phyloP scores from a whole-genome alignment of 2,329 filamentous ascomycete genomes.

The Aspergillaceae sp. region DNA sequence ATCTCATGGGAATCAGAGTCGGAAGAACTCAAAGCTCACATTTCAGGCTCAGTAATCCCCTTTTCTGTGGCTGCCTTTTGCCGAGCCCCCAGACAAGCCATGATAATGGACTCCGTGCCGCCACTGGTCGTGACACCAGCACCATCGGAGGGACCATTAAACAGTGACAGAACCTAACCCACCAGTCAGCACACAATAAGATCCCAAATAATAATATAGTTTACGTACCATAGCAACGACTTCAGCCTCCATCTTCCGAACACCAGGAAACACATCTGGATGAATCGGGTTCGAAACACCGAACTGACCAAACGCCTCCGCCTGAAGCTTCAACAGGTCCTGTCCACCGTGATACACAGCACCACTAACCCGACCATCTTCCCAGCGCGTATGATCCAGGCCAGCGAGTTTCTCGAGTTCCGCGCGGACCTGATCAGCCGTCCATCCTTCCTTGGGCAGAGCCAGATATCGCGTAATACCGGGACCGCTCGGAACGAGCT shows the following conservation, averaged over 20 bases:
- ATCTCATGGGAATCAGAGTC: not conserved
- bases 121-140: conserved; percentile 87
- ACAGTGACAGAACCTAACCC: conserved; percentile 60
- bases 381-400: conserved; percentile 94
- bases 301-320: conserved; percentile 87
- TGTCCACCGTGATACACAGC: conserved; percentile 94
- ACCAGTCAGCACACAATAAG: no score
- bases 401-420: conserved; percentile 71
- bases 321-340: conserved; percentile 72
- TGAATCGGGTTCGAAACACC: conserved; percentile 95
- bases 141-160: conserved; percentile 76
- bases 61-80: conserved; percentile 82
- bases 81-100: conserved; percentile 84
- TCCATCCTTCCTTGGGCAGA: conserved; percentile 77
- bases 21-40: conserved; percentile 48
- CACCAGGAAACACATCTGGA: conserved; percentile 94
- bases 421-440: conserved; percentile 64
- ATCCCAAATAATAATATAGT: not conserved
- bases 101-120: conserved; percentile 92
- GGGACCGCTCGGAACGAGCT: conserved; percentile 66
- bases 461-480: conserved; percentile 64
- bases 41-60: conserved; percentile 85
- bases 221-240: conserved; percentile 81
- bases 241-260: conserved; percentile 98
- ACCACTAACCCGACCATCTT: conserved; percentile 87